These are phyloP conservation scores for sunflower (Helianthus annuus) DNA, from an alignment of 129 eudicot species.

Conservation along the genomic window DNA sequence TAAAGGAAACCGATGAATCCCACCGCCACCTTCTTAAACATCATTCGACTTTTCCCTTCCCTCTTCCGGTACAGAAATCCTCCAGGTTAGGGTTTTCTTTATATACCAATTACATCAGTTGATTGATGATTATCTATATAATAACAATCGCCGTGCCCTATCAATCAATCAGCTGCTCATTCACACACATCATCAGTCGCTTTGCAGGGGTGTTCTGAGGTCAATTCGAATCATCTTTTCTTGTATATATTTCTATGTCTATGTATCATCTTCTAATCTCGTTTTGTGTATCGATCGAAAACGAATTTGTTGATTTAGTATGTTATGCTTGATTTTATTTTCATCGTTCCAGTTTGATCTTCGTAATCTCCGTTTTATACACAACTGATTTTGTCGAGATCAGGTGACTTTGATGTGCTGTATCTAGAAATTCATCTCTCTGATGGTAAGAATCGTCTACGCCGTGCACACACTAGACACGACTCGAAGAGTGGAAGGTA, in stretches of 20 bases:
- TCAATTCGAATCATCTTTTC: not conserved
- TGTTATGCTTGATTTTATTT: not conserved
- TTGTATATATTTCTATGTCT: not conserved
- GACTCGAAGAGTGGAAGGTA: too few relatives aligned
- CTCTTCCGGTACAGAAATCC: too few relatives aligned
- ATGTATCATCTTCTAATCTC: not conserved
- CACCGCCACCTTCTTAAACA: too few relatives aligned
- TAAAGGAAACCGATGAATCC: too few relatives aligned
- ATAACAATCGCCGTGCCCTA: slow-evolving; percentile 21
- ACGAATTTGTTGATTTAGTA: slow-evolving; percentile 1
- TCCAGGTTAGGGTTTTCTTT: too few relatives aligned
- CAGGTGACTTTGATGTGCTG: not conserved
- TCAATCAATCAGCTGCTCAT: not conserved
- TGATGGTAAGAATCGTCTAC: too few relatives aligned
- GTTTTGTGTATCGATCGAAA: too few relatives aligned
- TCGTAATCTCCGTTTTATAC: not conserved
- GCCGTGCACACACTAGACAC: too few relatives aligned
- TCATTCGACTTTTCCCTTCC: too few relatives aligned
- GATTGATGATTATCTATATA: not conserved
- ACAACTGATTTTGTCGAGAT: not conserved
- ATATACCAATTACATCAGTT: too few relatives aligned
- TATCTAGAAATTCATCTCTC: not conserved
- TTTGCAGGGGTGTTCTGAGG: slow-evolving; percentile 37
- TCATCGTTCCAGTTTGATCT: not conserved
- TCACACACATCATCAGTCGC: not conserved